phyloP scores from a whole-genome alignment of 192 early-diverging fungal species.

The Chytriomyces confervae region DNA sequence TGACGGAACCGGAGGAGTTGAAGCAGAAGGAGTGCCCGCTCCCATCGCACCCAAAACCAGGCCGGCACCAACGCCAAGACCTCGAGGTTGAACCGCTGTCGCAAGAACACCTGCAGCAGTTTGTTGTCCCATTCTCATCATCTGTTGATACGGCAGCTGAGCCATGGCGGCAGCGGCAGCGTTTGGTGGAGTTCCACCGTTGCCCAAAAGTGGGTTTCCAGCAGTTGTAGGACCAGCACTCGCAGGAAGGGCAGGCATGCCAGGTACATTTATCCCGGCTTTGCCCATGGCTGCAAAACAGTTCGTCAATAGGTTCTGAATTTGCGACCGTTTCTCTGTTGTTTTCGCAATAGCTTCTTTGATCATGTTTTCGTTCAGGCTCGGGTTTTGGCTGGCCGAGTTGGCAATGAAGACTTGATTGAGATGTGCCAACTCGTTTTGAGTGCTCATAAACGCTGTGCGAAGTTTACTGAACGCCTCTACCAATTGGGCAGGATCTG shows the following conservation, averaged over 20 bases:
- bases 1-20: background rate
- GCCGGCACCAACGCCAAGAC: too few species aligned
- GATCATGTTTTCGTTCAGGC: background rate
- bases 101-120: background rate
- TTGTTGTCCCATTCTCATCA: background rate
- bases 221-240: background rate
- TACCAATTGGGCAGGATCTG: background rate
- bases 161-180: background rate
- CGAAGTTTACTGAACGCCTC: background rate
- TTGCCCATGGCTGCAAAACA: background rate
- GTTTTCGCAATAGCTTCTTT: background rate
- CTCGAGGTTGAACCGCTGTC: background rate
- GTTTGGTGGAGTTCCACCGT: background rate
- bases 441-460: background rate
- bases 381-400: background rate
- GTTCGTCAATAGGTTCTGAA: background rate
- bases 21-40: too few species aligned
- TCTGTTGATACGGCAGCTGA: background rate
- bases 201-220: background rate
- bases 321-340: background rate
- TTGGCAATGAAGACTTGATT: background rate
- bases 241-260: background rate
- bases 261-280: background rate
- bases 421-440: background rate
- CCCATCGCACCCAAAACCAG: too few species aligned